A percentile compares a stretch with the other conserved stretches of the same genome.
These are phyloP conservation scores for Neurospora tetrasperma DNA, from an alignment of 495 filamentous ascomycete genomes.

Conservation along the genomic window DNA sequence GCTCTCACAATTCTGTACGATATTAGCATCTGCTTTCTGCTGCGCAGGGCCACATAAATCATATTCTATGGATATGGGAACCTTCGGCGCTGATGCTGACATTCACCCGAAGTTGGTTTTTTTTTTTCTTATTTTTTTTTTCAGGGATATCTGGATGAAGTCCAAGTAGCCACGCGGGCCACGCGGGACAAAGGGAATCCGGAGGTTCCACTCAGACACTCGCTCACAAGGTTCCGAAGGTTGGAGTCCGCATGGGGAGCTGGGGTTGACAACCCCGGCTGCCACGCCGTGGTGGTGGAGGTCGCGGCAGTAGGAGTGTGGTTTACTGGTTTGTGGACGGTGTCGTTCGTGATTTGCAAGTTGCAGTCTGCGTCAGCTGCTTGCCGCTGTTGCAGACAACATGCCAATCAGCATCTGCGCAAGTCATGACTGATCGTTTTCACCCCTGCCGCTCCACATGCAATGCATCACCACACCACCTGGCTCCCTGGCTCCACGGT, in stretches of 20 bases:
- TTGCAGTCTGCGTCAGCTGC: slow-evolving; percentile 21
- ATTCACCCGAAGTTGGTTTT: background rate
- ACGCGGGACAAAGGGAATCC: background rate
- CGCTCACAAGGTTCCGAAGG: background rate
- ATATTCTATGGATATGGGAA: background rate
- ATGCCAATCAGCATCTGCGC: slow-evolving; percentile 10
- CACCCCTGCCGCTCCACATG: slow-evolving; percentile 11
- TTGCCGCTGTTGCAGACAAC: slow-evolving; percentile 15
- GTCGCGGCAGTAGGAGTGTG: background rate
- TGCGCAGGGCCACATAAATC: background rate
- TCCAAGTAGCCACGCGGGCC: background rate
- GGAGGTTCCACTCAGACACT: background rate
- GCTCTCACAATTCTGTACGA: background rate
- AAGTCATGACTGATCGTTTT: slow-evolving; percentile 13
- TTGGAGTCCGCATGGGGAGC: background rate
- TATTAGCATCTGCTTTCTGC: background rate
- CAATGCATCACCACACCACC: slow-evolving; percentile 7
- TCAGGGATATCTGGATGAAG: background rate
- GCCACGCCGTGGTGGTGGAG: background rate
- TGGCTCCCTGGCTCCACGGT: slow-evolving; percentile 9
- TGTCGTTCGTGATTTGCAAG: slow-evolving; percentile 21
- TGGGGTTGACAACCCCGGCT: background rate
- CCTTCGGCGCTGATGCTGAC: background rate
- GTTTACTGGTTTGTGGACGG: background rate
- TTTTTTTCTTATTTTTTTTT: background rate